Conservation (phyloP, 495 filamentous ascomycete genomes). For the Penicillium bovifimosum region DNA sequence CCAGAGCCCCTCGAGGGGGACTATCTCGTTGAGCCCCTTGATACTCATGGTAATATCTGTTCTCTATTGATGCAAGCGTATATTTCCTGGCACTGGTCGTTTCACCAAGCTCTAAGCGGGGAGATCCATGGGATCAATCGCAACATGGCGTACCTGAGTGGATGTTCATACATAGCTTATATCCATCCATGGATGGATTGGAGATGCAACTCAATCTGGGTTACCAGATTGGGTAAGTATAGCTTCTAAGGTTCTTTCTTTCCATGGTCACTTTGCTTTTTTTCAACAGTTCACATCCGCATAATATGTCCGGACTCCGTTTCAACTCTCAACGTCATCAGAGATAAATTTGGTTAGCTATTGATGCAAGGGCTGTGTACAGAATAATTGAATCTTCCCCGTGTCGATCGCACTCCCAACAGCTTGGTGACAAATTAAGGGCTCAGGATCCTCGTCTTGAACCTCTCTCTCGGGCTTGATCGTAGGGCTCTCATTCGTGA, state of each 20-base stretch:
- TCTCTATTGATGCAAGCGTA: constrained; percentile 21
- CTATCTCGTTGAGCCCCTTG: constrained; percentile 18
- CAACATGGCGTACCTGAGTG: neutral
- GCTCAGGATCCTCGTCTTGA: constrained; percentile 20
- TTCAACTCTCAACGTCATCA: constrained; percentile 5
- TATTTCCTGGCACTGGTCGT: constrained; percentile 6
- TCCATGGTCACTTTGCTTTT: neutral
- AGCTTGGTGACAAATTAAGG: constrained; percentile 39
- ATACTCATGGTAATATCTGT: constrained; percentile 19
- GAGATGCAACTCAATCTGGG: constrained; percentile 13
- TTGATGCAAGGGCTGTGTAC: constrained; percentile 40
- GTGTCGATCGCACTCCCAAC: constrained; percentile 36
- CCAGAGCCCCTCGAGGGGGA: constrained; percentile 10
- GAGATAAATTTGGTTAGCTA: constrained; percentile 24
- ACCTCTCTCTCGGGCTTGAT: constrained; percentile 20
- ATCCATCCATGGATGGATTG: constrained; percentile 1
- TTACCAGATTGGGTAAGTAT: constrained; percentile 1
- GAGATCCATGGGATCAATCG: neutral
- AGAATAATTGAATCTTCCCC: constrained; percentile 17
- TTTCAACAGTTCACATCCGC: constrained; percentile 17
- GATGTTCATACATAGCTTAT: too few relatives aligned
- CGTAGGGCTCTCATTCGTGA: constrained; percentile 28
- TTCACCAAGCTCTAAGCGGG: constrained; percentile 15
- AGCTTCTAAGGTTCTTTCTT: neutral
- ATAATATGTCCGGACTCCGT: constrained; percentile 12